Evolutionary conservation across 1,284 basidiomycete genomes (phyloP).

Genomic region (Boletellus dicymbophilus): DNA sequence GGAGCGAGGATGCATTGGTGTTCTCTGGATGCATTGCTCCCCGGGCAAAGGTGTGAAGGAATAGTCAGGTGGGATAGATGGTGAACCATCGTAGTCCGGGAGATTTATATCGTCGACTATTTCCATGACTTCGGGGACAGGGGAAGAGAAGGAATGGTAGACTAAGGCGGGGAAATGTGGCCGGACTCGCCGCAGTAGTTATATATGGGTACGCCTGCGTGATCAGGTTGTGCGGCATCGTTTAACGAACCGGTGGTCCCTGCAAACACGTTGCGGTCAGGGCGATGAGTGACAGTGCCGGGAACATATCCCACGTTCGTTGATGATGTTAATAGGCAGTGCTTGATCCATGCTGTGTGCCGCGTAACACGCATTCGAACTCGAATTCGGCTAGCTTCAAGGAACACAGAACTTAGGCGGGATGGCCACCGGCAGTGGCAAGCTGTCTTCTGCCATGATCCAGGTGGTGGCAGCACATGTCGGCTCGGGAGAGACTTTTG

Average conservation of each 20-base stretch:
- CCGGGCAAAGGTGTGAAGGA: slow-evolving; percentile 35
- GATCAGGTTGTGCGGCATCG: slow-evolving; percentile 1
- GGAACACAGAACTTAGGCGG: background rate
- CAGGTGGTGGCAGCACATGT: no score
- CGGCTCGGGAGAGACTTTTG: no score
- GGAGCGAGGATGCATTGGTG: slow-evolving; percentile 22
- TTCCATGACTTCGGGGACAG: slow-evolving; percentile 18
- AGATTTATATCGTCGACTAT: slow-evolving; percentile 15
- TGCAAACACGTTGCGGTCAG: slow-evolving; percentile 5
- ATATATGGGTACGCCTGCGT: slow-evolving; percentile 22
- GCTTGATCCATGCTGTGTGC: slow-evolving; percentile 4
- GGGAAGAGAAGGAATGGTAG: slow-evolving; percentile 3
- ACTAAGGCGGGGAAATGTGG: background rate
- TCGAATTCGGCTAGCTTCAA: background rate
- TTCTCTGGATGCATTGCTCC: slow-evolving; percentile 33
- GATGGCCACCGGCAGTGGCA: background rate
- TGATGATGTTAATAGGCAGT: slow-evolving; percentile 7
- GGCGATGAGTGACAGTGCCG: slow-evolving; percentile 21
- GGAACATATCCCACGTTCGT: background rate
- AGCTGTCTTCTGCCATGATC: no score
- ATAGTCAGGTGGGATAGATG: slow-evolving; percentile 34
- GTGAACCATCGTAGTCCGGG: slow-evolving; percentile 31
- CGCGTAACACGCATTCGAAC: background rate
- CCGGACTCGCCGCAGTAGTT: slow-evolving; percentile 15
- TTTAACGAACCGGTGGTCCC: slow-evolving; percentile 9